Evolutionary conservation across 1,284 basidiomycete genomes (phyloP).

Genomic region (Pulchroboletus neoregius): DNA sequence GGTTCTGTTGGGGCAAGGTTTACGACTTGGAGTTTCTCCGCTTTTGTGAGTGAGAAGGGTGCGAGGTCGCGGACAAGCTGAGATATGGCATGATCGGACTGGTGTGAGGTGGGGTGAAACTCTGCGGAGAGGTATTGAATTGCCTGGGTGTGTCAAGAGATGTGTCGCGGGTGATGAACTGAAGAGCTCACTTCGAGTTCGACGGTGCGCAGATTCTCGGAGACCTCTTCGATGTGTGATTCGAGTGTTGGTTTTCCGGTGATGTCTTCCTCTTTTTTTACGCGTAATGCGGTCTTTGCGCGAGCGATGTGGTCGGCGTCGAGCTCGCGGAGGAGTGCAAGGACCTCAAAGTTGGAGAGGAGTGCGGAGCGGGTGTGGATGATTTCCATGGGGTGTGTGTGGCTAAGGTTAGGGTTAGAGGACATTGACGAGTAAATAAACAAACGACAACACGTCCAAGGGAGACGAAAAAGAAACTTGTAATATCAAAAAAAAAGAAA

Average conservation of each 20-base stretch:
- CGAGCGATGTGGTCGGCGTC: constrained; percentile 69
- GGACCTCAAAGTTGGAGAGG: constrained; percentile 84
- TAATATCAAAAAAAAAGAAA: constrained; percentile 4
- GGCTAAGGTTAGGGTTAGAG: constrained; percentile 27
- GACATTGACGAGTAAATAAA: constrained; percentile 4
- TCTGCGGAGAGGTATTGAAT: constrained; percentile 78
- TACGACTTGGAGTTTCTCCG: constrained; percentile 87
- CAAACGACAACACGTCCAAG: constrained; percentile 26
- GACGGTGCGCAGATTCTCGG: constrained; percentile 82
- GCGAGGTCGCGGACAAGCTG: constrained; percentile 66
- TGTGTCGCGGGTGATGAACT: background rate
- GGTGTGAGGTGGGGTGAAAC: constrained; percentile 64
- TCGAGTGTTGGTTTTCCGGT: constrained; percentile 35
- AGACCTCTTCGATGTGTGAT: constrained; percentile 49
- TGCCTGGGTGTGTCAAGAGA: constrained; percentile 45
- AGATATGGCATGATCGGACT: constrained; percentile 63
- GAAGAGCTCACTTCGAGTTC: constrained; percentile 74
- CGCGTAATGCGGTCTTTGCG: constrained; percentile 56
- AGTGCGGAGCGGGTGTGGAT: constrained; percentile 75
- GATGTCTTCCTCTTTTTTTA: constrained; percentile 69
- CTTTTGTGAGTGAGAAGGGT: constrained; percentile 76
- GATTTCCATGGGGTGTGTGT: constrained; percentile 42
- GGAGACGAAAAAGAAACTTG: constrained; percentile 18
- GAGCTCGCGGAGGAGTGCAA: constrained; percentile 72
- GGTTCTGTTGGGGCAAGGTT: constrained; percentile 81